Base-by-base conservation (phyloP, 2,329 filamentous ascomycete species). In the Cordyceps javanica region DNA sequence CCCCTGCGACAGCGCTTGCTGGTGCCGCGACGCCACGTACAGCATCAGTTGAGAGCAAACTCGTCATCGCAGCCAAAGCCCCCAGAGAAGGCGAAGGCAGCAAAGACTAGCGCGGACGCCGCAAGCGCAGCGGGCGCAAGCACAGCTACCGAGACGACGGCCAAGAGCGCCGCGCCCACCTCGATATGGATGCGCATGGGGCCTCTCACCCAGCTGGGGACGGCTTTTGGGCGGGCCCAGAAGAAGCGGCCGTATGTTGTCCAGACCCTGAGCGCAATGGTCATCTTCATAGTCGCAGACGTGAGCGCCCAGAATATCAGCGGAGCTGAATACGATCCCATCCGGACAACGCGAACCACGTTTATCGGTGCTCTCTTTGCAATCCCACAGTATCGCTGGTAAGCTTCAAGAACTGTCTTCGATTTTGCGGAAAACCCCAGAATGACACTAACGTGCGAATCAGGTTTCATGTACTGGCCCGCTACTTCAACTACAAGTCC, bases 301-400 rank as follows among this genome's bases (percentile, higher is more conserved):
- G 63, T 94, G 56, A 86, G 84, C 45, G 90, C 91, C 46, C 91
- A 96, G 73, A 77, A 79, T 58, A 83, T 95, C 62, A 73, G 75
- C 59, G 78, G 77, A 23, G 77, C 79, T 62, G 76, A 78, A 3
- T 92, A 94, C 68, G 86, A 91, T 68, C 81, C 85, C 3, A 73
- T 75, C 58, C 80, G 91, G 45, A 93, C 90, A 0, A 68, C 82
- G 57, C 79, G 91, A 54, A 87, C 90, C 58, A 72, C 96, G 66
- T 68, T 85, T 3, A 93, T 96, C 58, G 91, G 91, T 3, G 84
- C 82, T 2, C 74, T 87, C 49, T 82, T 82, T 11, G 85, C 87
- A 19, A 89, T 96, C 59, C 92, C 92, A 1, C 82, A 82, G 46
- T 96, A 92, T 69, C 83, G 83, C 65, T 96, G 91, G 91, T 95